A percentile compares a stretch with the other conserved stretches of the same genome.
Evolutionary conservation across 495 filamentous ascomycete species (phyloP).

Genomic region (Penicillium flavigenum): DNA sequence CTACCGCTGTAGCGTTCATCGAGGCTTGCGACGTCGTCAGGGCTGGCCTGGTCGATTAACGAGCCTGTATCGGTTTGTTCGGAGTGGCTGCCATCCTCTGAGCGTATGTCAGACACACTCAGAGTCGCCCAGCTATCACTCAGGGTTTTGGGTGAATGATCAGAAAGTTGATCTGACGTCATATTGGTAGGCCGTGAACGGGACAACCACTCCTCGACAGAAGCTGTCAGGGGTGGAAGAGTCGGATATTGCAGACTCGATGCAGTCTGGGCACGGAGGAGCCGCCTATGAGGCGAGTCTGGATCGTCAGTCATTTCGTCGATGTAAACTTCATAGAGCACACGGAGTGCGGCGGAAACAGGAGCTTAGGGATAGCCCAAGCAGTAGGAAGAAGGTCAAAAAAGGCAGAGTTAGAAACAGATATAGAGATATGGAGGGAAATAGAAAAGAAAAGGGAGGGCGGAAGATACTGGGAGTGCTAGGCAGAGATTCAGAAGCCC

Average conservation of each 20-base stretch:
- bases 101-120: conserved; percentile 46
- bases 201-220: conserved; percentile 51
- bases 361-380: conserved; percentile 10
- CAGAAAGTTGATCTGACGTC: conserved; percentile 33
- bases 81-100: conserved; percentile 47
- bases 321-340: conserved; percentile 14
- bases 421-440: conserved; percentile 1
- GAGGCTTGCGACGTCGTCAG: conserved; percentile 51
- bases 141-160: conserved; percentile 33
- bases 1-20: conserved; percentile 44
- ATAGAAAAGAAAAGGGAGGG: not conserved
- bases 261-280: conserved; percentile 26
- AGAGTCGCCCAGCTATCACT: conserved; percentile 52
- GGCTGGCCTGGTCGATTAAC: conserved; percentile 42
- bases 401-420: conserved; percentile 8
- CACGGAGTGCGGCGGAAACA: conserved; percentile 2
- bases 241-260: conserved; percentile 48
- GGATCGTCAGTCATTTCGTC: conserved; percentile 44
- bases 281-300: conserved; percentile 37
- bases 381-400: not conserved
- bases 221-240: conserved; percentile 44
- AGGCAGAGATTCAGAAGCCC: conserved; percentile 11
- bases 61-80: conserved; percentile 49
- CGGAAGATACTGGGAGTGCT: conserved; percentile 12
- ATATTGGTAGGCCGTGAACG: conserved; percentile 46